Base-by-base conservation (phyloP, 1,139 yeast genomes). In the Magnusiomyces ingens region DNA sequence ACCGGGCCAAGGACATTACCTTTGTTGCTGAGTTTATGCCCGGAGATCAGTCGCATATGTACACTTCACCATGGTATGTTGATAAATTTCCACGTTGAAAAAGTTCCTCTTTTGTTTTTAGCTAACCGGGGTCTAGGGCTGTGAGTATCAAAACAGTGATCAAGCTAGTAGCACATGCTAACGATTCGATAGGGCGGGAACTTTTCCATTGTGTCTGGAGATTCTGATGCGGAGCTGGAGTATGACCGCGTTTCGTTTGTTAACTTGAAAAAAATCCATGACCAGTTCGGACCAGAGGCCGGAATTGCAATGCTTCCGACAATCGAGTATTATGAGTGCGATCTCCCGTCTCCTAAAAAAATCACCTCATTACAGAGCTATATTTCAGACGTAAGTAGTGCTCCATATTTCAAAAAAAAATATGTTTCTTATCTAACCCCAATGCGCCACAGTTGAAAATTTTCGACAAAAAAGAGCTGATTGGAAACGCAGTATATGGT, bases 11-110 rank as follows among this genome's bases (percentile, higher is more conserved):
- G 5, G 78, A 80, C 0, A 76, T 85, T 57, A 74, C 80, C 2
- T 75, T 85, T 6, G 61, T 82, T 19, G 91, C 86, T 2, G 79
- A 82, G 61, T 77, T 74, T 59, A 66, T 83, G 50, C 93, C 94
- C 1, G 94, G 93, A 3, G 94, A 86, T 63, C 82, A 79, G 60
- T 79, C 87, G 2, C 77, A 78, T 57, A 73, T 78, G 52, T 86
- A 82, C 65, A 82, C 94, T 1, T 83, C 90, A 0, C 94, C 94
- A 1, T 84, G 84, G 77, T 91, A 91, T 0, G 88, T 42, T 26
- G 12, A 44, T 43, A 4, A 18, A 2, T 29, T 13, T 44, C 32
- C 8, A 26, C 8, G 8, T 26, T 26, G 8, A 26, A 26, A 18
- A 6, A 8, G 3, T 17, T 8, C 17, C 56, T 21, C 52, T 51